These are phyloP conservation scores for Starmerella sirachaensis DNA, from an alignment of 805 yeast species.

Conservation along the genomic window DNA sequence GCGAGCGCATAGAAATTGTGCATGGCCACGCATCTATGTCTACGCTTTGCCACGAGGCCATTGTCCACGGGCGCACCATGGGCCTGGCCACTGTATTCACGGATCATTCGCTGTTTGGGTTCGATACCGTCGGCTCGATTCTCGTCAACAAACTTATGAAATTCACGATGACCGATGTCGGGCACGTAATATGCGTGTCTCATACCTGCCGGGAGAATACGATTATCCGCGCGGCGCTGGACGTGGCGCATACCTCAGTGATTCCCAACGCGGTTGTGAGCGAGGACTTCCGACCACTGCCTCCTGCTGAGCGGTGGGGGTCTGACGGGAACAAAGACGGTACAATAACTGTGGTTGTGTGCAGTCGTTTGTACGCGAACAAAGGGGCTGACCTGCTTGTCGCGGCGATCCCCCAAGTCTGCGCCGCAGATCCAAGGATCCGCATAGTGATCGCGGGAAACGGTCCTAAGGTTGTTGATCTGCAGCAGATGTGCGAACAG, in stretches of 20 bases:
- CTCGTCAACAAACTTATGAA: conserved; percentile 76
- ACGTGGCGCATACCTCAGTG: conserved; percentile 69
- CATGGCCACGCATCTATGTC: conserved; percentile 94
- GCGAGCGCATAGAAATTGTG: conserved; percentile 78
- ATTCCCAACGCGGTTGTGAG: conserved; percentile 96
- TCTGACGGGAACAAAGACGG: conserved; percentile 21
- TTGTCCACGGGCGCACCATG: conserved; percentile 87
- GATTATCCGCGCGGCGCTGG: conserved; percentile 70
- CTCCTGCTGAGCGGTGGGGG: conserved; percentile 20
- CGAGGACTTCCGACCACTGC: conserved; percentile 47
- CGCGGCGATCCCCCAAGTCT: conserved; percentile 74
- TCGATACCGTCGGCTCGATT: conserved; percentile 72
- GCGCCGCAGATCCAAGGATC: conserved; percentile 49
- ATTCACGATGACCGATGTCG: conserved; percentile 74
- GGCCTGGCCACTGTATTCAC: conserved; percentile 86
- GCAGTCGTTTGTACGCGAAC: conserved; percentile 85
- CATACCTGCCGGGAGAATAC: conserved; percentile 95
- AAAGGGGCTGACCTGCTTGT: conserved; percentile 87
- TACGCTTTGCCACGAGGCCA: conserved; percentile 76
- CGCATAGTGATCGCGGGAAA: conserved; percentile 86
- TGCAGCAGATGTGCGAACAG: conserved; percentile 90
- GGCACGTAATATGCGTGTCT: conserved; percentile 91
- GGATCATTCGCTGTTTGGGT: conserved; percentile 92
- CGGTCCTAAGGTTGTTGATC: conserved; percentile 88
- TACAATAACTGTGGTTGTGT: conserved; percentile 70